Conservation (phyloP, 805 yeast species). For the Sungouiozyma intestinalis region DNA sequence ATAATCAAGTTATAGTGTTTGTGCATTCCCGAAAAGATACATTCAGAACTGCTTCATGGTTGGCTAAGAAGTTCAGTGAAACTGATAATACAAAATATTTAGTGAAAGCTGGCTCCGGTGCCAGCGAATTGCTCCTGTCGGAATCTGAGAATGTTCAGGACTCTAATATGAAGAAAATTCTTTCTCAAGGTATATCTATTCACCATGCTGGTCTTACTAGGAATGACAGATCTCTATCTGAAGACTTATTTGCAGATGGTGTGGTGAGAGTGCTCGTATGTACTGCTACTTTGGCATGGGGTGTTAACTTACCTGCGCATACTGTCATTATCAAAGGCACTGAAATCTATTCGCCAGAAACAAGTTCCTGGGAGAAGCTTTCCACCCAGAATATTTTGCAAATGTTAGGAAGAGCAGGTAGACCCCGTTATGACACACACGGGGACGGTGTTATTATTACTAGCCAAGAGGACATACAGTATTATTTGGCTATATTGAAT, state of each 20-base stretch:
- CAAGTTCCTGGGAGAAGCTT: slow-evolving; percentile 81
- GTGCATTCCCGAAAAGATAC: slow-evolving; percentile 95
- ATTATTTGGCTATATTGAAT: slow-evolving; percentile 80
- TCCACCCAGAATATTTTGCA: slow-evolving; percentile 92
- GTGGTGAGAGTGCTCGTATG: slow-evolving; percentile 75
- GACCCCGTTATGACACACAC: slow-evolving; percentile 84
- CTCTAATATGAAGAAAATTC: slow-evolving; percentile 43
- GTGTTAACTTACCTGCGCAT: slow-evolving; percentile 92
- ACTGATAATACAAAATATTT: slow-evolving; percentile 39
- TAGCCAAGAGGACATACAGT: slow-evolving; percentile 72
- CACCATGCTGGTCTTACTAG: slow-evolving; percentile 86
- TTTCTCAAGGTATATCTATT: slow-evolving; percentile 70
- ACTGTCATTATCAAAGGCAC: slow-evolving; percentile 92
- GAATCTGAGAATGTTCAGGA: slow-evolving; percentile 52
- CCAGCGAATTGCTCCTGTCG: slow-evolving; percentile 48
- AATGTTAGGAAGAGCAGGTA: slow-evolving; percentile 97
- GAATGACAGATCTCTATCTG: slow-evolving; percentile 65
- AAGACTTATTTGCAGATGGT: slow-evolving; percentile 83
- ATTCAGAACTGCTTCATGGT: slow-evolving; percentile 65
- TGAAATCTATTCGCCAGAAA: slow-evolving; percentile 83
- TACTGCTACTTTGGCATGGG: slow-evolving; percentile 95
- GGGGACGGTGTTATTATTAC: slow-evolving; percentile 95
- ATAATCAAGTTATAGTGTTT: slow-evolving; percentile 76
- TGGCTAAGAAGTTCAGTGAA: slow-evolving; percentile 51
- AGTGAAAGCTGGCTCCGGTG: slow-evolving; percentile 40